Conservation (phyloP, 768 basidiomycete genomes). For the Amyloporia xantha region DNA sequence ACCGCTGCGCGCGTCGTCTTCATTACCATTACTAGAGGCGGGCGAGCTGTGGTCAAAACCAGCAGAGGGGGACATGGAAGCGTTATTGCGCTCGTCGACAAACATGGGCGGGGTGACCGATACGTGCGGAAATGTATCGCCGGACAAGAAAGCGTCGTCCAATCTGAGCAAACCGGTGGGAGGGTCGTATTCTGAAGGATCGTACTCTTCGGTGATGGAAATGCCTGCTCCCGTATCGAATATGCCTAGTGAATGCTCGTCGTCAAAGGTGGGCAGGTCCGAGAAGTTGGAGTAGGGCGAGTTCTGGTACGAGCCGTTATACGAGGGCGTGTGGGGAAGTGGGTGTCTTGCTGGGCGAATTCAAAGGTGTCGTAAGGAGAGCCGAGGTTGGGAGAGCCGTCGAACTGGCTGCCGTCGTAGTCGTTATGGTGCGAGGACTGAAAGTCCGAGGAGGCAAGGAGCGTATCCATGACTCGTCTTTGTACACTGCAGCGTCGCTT, state of each 20-base stretch:
- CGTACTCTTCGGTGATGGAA: conserved; percentile 46
- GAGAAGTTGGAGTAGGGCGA: conserved; percentile 65
- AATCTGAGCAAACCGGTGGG: conserved; percentile 55
- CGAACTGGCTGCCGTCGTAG: conserved; percentile 18
- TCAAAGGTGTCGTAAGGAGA: conserved; percentile 36
- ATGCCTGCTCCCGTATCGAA: conserved; percentile 39
- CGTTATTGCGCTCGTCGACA: conserved; percentile 21
- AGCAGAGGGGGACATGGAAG: conserved; percentile 21
- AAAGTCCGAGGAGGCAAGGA: conserved; percentile 15
- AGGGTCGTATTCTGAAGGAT: conserved; percentile 67
- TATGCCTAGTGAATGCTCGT: conserved; percentile 34
- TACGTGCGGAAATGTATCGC: conserved; percentile 29
- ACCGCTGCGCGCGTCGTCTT: conserved; percentile 44
- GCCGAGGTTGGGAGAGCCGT: conserved; percentile 20
- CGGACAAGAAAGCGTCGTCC: conserved; percentile 42
- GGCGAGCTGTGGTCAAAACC: conserved; percentile 66
- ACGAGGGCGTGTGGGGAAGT: conserved; percentile 48
- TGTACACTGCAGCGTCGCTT: conserved; percentile 2
- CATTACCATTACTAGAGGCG: conserved; percentile 46
- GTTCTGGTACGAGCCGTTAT: conserved; percentile 62
- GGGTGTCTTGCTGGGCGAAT: conserved; percentile 28
- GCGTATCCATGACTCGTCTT: conserved; percentile 14
- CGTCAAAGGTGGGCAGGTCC: conserved; percentile 42
- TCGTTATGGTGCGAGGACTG: conserved; percentile 13
- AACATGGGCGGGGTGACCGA: conserved; percentile 31